phyloP scores from a whole-genome alignment of 176 grass and related monocot species.

The Rhynchospora tenuis region DNA sequence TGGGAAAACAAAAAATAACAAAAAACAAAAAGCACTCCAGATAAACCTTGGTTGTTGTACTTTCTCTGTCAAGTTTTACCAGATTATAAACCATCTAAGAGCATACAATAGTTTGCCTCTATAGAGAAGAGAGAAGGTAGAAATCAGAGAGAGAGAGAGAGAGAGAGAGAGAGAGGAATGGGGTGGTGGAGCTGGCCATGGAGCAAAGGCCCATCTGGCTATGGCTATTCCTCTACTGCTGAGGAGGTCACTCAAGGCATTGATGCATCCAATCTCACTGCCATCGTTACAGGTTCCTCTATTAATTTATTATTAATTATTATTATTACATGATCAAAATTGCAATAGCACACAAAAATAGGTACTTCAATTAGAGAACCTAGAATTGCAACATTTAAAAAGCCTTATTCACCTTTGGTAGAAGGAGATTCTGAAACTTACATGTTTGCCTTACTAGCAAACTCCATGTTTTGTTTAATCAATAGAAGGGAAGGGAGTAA shows the following conservation, averaged over 20 bases:
- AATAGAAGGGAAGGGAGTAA: background rate
- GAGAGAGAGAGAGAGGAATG: constrained; percentile 23
- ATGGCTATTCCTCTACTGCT: constrained; percentile 48
- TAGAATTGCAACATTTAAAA: background rate
- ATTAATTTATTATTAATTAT: background rate
- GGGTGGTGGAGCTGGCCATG: constrained; percentile 42
- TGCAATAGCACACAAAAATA: background rate
- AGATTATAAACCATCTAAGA: background rate
- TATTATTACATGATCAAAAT: background rate
- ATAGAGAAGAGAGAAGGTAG: background rate
- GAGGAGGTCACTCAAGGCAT: constrained; percentile 70
- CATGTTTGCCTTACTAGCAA: background rate
- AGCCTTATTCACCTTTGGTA: background rate
- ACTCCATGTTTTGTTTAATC: background rate
- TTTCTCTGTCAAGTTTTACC: background rate
- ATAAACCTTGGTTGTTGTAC: background rate
- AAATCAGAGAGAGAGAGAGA: background rate
- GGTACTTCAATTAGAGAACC: background rate
- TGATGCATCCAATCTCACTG: constrained; percentile 68
- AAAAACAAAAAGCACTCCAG: background rate
- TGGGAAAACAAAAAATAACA: background rate
- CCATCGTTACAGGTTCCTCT: constrained; percentile 66
- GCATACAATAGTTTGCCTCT: background rate
- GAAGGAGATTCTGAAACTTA: background rate
- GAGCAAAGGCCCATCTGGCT: constrained; percentile 40